Base-by-base conservation (phyloP, 441 rosid genomes). In the Populus tomentosa region DNA sequence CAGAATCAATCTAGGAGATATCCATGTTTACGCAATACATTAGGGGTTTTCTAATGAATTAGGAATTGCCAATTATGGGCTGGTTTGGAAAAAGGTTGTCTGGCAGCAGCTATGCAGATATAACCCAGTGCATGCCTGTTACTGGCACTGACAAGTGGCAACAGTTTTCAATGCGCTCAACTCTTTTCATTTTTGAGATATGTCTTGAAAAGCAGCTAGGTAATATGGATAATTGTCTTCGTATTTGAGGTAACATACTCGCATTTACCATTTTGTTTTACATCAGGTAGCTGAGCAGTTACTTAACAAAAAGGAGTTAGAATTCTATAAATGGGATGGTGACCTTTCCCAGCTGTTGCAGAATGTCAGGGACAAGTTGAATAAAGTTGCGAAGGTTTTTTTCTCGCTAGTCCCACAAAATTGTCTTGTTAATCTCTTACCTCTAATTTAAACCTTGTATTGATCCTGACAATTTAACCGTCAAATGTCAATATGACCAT, bases 261-360 rank as follows among this genome's bases (percentile, higher is more conserved):
- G 77, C n/a, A 30, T 75, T 68, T 62, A 59, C 16, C 4, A 7
- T 63, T 64, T 32, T 8, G 35, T 11, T 35, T 71, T 50, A 16
- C 77, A 69, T 82, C 81, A 94, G 98, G 97, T 95, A 61, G 92
- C 97, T 20, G 91, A 81, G 85, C 87, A 71, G 84, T 79, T 95
- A 85, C 97, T 95, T 10, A 75, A 94, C 73, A 84, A 80, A 40
- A 89, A 87, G 84, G 95, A 89, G 35, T 83, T 95, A 74, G 94
- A 95, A 56, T 95, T 95, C 82, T 95, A 94, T 80, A 94, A 88
- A 83, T 95, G 99, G 99, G 92, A 95, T 30, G 97, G 93, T 11
- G 94, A 94, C 14, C 98, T 95, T 74, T 81, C 91, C 26, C 87
- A 87, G 46, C 83, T 95, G 74, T 78, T 95, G 86, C 97, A 95